Evolutionary conservation across 2,329 filamentous ascomycete species (phyloP), one percentile per base, ranked within the genome.

Genomic region (Sarocladiaceae sp.): DNA sequence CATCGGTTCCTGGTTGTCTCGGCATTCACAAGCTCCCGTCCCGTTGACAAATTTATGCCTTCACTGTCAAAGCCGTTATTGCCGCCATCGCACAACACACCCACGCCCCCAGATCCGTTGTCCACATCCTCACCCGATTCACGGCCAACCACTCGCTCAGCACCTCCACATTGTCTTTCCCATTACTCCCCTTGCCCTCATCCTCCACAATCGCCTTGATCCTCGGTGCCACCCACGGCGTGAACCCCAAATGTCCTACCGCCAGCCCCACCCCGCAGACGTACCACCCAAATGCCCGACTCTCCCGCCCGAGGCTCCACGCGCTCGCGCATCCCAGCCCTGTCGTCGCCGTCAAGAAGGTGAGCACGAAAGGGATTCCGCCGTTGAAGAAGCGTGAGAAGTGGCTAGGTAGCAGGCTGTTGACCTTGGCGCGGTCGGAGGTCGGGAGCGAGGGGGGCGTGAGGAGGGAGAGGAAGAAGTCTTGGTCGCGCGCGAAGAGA

Each of bases 401-500:
- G 58, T 69, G 74, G 3, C 57, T 50, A 0, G 71, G 70, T 4
- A 72, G 58, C 12, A 70, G 48, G 12, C 54, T 48, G 50, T 67
- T 61, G 50, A 58, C 56, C 20, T 55, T 52, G 21, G 54, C 44
- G 31, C 58, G 53, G 18, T 51, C 46, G 16, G 61, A 51, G 23
- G 55, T 49, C 11, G 55, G 49, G 13, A 24, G 34, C 26, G 24
- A 45, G 6, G n/a, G 44, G 16, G 6, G 3, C n/a, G 65, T 59
- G 47, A 72, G 53, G 51, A 59, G 52, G 40, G 54, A 50, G 32
- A 72, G 61, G 55, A 72, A 71, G 42, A 64, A 51, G 48, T 65
- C 60, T 49, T 72, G 68, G 55, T 72, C 68, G 32, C 58, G 57
- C 12, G 69, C 66, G 58, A 62, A 72, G 51, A 66, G 61, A 42